phyloP scores from a whole-genome alignment of 2,329 filamentous ascomycete genomes.

The Exophiala alcalophila region DNA sequence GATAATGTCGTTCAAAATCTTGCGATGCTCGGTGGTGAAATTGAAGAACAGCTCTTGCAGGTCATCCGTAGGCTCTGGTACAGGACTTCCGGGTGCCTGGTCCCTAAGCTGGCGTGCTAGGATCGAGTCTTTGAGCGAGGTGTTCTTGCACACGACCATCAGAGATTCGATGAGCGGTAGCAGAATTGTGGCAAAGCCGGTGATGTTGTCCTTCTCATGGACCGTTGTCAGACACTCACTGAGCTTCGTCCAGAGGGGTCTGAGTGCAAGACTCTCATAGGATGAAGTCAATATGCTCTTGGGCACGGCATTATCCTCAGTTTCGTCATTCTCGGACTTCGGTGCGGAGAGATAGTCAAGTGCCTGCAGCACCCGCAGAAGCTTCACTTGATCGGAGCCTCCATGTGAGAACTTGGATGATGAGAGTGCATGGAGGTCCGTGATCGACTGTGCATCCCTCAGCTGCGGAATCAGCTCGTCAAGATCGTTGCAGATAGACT shows the following conservation, averaged over 20 bases:
- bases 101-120: conserved; percentile 58
- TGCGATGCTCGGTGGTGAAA: conserved; percentile 95
- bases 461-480: conserved; percentile 83
- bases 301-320: conserved; percentile 55
- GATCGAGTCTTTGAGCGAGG: conserved; percentile 68
- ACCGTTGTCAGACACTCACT: conserved; percentile 86
- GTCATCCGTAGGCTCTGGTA: conserved; percentile 48
- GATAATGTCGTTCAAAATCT: conserved; percentile 96
- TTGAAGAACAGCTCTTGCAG: conserved; percentile 93
- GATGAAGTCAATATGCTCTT: conserved; percentile 83
- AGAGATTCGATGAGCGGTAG: conserved; percentile 91
- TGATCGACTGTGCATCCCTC: conserved; percentile 78
- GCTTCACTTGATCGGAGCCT: conserved; percentile 93
- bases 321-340: conserved; percentile 58
- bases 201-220: conserved; percentile 86
- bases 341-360: conserved; percentile 93
- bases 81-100: conserved; percentile 69
- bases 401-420: conserved; percentile 93
- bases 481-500: conserved; percentile 79
- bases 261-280: conserved; percentile 88
- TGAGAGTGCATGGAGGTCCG: conserved; percentile 91
- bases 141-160: conserved; percentile 99
- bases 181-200: conserved; percentile 94
- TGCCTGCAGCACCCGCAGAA: conserved; percentile 86
- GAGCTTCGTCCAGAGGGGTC: conserved; percentile 85